Evolutionary conservation across 2,329 filamentous ascomycete genomes (phyloP).

Genomic region (Colletotrichum tanaceti): DNA sequence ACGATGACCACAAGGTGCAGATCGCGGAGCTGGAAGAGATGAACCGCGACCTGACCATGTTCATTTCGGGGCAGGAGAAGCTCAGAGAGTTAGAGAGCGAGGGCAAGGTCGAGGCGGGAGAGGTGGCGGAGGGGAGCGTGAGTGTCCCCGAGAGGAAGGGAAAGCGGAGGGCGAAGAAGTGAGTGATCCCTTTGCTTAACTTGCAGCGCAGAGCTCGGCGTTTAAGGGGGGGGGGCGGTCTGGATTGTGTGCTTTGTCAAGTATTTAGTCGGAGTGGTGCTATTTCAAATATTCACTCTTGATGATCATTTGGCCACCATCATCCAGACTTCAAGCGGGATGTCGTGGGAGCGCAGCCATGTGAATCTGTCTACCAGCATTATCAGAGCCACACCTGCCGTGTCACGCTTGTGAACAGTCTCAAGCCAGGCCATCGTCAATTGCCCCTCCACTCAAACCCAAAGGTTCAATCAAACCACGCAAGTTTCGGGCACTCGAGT

Average conservation of each 20-base stretch:
- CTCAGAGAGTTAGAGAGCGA: conserved; percentile 76
- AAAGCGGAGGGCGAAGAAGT: conserved; percentile 64
- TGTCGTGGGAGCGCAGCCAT: neutral
- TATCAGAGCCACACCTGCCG: neutral
- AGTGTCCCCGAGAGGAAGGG: conserved; percentile 71
- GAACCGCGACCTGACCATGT: conserved; percentile 88
- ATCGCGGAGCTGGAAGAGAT: conserved; percentile 83
- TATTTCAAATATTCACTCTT: neutral
- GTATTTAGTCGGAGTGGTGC: no score
- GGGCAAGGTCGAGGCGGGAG: conserved; percentile 71
- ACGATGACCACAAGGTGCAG: conserved; percentile 68
- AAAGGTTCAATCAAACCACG: neutral
- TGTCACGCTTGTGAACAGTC: neutral
- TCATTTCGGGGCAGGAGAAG: conserved; percentile 86
- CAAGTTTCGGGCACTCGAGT: neutral
- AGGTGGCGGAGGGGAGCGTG: conserved; percentile 79
- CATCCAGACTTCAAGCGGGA: neutral
- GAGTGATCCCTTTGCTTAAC: conserved; percentile 25
- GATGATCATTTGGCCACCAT: neutral
- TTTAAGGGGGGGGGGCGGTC: neutral
- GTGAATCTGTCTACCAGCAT: neutral
- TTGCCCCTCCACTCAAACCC: neutral
- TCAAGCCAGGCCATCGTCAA: neutral
- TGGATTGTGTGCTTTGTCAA: neutral
- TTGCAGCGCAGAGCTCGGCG: neutral